phyloP scores from a whole-genome alignment of 1,284 basidiomycete genomes.

The Boletus hoseneyae region DNA sequence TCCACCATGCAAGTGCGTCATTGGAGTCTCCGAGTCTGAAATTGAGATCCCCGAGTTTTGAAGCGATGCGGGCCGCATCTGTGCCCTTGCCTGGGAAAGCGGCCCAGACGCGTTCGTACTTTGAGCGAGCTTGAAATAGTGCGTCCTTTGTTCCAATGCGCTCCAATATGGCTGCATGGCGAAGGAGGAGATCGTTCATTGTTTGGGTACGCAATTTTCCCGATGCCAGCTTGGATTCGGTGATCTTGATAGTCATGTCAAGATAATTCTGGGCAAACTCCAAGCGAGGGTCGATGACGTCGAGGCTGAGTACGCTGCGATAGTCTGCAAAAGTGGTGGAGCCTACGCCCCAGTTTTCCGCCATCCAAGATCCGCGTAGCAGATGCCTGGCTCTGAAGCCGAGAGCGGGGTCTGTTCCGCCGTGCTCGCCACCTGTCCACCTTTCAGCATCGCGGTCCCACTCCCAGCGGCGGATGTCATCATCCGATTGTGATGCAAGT shows the following conservation, averaged over 20 bases:
- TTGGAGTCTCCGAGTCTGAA: conserved; percentile 48
- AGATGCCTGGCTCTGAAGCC: conserved; percentile 65
- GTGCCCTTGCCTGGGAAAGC: conserved; percentile 39
- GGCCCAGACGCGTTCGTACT: conserved; percentile 65
- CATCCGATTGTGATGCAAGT: conserved; percentile 51
- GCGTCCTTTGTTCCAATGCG: conserved; percentile 58
- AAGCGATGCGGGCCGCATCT: conserved; percentile 54
- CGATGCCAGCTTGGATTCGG: conserved; percentile 36
- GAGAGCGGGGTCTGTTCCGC: conserved; percentile 73
- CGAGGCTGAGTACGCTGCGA: conserved; percentile 39
- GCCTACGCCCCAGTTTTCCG: conserved; percentile 67
- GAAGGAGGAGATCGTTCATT: conserved; percentile 54
- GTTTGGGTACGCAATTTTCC: conserved; percentile 50
- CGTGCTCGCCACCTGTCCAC: conserved; percentile 68
- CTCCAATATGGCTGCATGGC: conserved; percentile 66
- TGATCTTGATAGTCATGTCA: conserved; percentile 47
- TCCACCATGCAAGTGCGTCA: conserved; percentile 67
- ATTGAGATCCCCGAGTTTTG: conserved; percentile 65
- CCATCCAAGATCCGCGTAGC: conserved; percentile 75
- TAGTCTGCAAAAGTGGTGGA: conserved; percentile 38
- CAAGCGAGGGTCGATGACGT: conserved; percentile 50
- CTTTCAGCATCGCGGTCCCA: conserved; percentile 71
- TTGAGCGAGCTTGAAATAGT: conserved; percentile 54
- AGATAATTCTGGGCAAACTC: conserved; percentile 56
- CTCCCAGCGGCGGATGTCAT: conserved; percentile 58